Base-by-base conservation (phyloP, 768 basidiomycete genomes). In the Trametes villosa region DNA sequence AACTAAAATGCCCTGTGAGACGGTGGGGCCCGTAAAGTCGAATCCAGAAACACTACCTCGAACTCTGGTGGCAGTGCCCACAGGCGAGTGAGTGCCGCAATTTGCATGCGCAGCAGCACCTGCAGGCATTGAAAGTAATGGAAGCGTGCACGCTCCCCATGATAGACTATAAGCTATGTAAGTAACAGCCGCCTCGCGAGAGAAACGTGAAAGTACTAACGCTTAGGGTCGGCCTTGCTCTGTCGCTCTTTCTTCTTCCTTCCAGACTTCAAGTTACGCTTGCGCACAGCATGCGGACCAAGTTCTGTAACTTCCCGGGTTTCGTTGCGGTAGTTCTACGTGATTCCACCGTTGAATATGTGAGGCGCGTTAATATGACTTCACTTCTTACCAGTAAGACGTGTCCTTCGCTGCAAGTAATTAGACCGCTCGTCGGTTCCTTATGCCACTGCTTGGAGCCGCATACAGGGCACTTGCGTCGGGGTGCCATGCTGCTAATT, bases 341-440 rank as follows among this genome's bases (percentile, higher is more conserved):
- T 3, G 24, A 20, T 44, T 7, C 17, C 2, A 17, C 18, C 6
- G 9, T 26, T 30, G 4, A 45, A 22, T 34, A 12, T 9, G 11
- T 29, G 41, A 29, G 5, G 33, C 8, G 18, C 11, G 22, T 22
- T 12, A 17, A 30, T 45, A 8, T 26, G 46, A 33, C n/a, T 22
- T 18, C 22, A 44, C n/a, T 12, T 1, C 26, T 5, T 71, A 93
- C 94, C 82, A 93, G 91, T 30, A 94, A 82, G 60, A 96, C 84
- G 72, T 97, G 95, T 11, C 95, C 95, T 70, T 97, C 95, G 65
- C 87, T 90, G 73, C 95, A 97, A 2, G 88, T 87, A 42, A 95
- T 83, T 42, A 89, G 78, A 1, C 95, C 95, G 34, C 87, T 89
- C 0, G 86, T 82, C 12, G 86, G 84, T 60, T 94, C 92, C 69